Evolutionary conservation across 805 yeast genomes (phyloP).

Genomic region (Barnettozyma sp.): DNA sequence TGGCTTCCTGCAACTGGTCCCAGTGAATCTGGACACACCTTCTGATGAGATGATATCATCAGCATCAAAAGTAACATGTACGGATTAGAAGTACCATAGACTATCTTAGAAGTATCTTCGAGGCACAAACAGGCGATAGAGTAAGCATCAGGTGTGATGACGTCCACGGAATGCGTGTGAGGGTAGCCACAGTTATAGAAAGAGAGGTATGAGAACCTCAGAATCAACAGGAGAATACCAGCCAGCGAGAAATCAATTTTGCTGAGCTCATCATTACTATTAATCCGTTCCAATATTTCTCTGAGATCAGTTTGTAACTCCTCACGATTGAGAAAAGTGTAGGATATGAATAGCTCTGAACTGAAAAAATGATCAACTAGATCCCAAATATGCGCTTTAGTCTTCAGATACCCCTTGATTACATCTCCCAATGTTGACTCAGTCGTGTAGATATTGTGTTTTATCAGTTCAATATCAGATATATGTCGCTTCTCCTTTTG

Average conservation of each 20-base stretch:
- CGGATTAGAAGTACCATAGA: neutral
- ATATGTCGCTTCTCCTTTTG: slow-evolving; percentile 6
- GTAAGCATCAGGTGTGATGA: slow-evolving; percentile 5
- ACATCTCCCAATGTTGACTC: neutral
- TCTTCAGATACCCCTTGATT: slow-evolving; percentile 1
- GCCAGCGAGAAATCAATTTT: neutral
- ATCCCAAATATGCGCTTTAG: slow-evolving; percentile 4
- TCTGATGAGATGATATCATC: slow-evolving; percentile 4
- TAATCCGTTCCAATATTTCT: slow-evolving; percentile 2
- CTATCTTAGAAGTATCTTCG: neutral
- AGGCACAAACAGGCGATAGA: slow-evolving; percentile 7
- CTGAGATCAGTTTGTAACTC: slow-evolving; percentile 3
- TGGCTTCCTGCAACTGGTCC: slow-evolving; percentile 2
- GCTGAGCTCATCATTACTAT: neutral
- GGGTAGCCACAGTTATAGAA: slow-evolving; percentile 6
- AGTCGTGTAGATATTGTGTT: slow-evolving; percentile 1
- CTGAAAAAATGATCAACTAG: slow-evolving; percentile 9
- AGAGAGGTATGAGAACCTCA: slow-evolving; percentile 8
- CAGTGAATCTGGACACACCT: slow-evolving; percentile 6
- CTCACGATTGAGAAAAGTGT: slow-evolving; percentile 3
- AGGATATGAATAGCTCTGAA: slow-evolving; percentile 5
- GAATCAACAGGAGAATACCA: slow-evolving; percentile 1
- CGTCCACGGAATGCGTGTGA: neutral
- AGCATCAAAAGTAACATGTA: slow-evolving; percentile 4
- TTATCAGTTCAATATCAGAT: slow-evolving; percentile 6